phyloP scores from a whole-genome alignment of 2,329 filamentous ascomycete species.

The Leptographium flavum region DNA sequence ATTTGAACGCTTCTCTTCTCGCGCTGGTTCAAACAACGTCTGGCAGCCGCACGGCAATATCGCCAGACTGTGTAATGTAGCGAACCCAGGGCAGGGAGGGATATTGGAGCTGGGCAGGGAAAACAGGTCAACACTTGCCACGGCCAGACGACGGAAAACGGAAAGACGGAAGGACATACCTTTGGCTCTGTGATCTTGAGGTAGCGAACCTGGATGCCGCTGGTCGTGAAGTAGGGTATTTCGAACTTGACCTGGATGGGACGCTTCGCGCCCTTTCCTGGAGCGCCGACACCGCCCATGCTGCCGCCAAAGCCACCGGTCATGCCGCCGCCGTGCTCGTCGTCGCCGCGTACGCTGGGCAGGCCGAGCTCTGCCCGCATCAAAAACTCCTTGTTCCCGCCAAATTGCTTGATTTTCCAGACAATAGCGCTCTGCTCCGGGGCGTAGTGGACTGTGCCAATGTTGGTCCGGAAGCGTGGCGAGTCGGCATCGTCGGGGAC shows the following conservation, averaged over 20 bases:
- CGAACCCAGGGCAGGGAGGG: slow-evolving; percentile 93
- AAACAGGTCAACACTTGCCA: slow-evolving; percentile 1
- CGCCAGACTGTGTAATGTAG: slow-evolving; percentile 96
- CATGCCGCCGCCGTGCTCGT: slow-evolving; percentile 93
- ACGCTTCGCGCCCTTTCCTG: slow-evolving; percentile 73
- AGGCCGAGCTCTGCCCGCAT: slow-evolving; percentile 95
- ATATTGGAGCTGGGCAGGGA: slow-evolving; percentile 85
- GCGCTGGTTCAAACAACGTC: slow-evolving; percentile 52
- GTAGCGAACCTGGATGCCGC: slow-evolving; percentile 95
- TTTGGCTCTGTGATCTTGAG: slow-evolving; percentile 99
- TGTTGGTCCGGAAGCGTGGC: slow-evolving; percentile 92
- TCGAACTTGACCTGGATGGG: slow-evolving; percentile 99
- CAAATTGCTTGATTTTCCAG: slow-evolving; percentile 99
- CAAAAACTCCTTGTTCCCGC: slow-evolving; percentile 93
- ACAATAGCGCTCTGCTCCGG: slow-evolving; percentile 95
- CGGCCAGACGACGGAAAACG: too few species aligned
- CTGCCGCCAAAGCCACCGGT: slow-evolving; percentile 93
- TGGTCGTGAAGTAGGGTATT: slow-evolving; percentile 99
- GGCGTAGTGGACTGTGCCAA: slow-evolving; percentile 92
- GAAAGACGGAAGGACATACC: slow-evolving; percentile 37
- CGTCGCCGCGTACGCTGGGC: slow-evolving; percentile 85
- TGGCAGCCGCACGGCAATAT: slow-evolving; percentile 90
- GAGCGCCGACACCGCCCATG: slow-evolving; percentile 76
- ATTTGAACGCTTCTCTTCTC: too few species aligned
- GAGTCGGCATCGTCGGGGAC: slow-evolving; percentile 96